Conservation (phyloP, 208 protist species). For the Trypanosoma lewisi region DNA sequence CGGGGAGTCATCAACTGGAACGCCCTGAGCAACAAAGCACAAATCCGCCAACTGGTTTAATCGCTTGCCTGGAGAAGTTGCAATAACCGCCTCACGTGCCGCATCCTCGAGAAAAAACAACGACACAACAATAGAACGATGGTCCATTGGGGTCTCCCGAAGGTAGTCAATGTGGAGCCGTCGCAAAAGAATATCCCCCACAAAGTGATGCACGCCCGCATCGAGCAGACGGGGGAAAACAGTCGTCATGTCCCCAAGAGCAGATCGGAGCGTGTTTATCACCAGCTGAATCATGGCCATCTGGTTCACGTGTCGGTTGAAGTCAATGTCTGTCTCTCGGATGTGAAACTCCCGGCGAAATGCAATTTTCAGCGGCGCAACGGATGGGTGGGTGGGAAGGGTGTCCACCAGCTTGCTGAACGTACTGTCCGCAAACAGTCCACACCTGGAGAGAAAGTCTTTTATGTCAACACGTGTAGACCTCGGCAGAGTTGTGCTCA, state of each 20-base stretch:
- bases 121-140: slow-evolving; percentile 30
- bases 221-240: slow-evolving; percentile 34
- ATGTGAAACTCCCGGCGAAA: slow-evolving; percentile 35
- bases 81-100: slow-evolving; percentile 9
- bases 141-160: slow-evolving; percentile 47
- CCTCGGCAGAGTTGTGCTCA: background rate
- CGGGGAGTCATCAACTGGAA: slow-evolving; percentile 13
- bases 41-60: slow-evolving; percentile 31
- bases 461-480: slow-evolving; percentile 9
- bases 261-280: slow-evolving; percentile 53
- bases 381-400: slow-evolving; percentile 3
- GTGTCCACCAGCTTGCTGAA: background rate
- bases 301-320: slow-evolving; percentile 77
- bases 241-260: slow-evolving; percentile 23
- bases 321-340: slow-evolving; percentile 70
- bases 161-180: slow-evolving; percentile 71
- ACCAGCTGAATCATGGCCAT: slow-evolving; percentile 48
- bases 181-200: slow-evolving; percentile 49
- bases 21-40: slow-evolving; percentile 41
- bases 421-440: slow-evolving; percentile 1
- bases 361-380: slow-evolving; percentile 1
- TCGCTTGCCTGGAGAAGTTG: slow-evolving; percentile 12
- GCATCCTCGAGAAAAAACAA: slow-evolving; percentile 21
- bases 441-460: background rate
- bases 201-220: slow-evolving; percentile 25